Evolutionary conservation across 108 stramenopile genomes (phyloP), one percentile per base, ranked within the genome.

Genomic region (Ochromonas danica): DNA sequence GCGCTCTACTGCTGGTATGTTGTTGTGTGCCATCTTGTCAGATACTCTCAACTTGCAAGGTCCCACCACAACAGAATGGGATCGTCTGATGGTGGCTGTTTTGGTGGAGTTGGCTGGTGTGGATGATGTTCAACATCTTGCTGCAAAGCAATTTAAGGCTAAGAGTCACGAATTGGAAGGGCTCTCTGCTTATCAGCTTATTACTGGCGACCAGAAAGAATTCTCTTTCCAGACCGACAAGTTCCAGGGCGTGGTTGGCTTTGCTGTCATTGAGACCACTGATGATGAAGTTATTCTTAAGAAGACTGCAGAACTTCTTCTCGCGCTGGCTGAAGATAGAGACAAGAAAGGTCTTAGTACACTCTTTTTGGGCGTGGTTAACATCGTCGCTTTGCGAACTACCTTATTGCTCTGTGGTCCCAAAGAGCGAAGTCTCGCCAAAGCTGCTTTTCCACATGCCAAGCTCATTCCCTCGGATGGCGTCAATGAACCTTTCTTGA

Each of bases 211-310:
- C 70, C 89, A 89, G 78, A 91, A 91, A 85, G 43, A 65, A 42
- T 91, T 91, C 80, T 80, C 81, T 51, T 90, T 87, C 57, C 70
- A 87, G 0, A 78, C 33, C 77, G 63, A 67, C 25, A 87, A 61
- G 33, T 41, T 30, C 86, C 82, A 36, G 85, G 88, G 61, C 22
- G 70, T 43, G 30, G 81, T 92, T 63, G 91, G 90, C 10, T 91
- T 92, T 79, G 89, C 87, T 39, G 91, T 92, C 14, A 82, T 91
- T n/a, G 91, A 92, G 65, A 91, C 90, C 2, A 92, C 91, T 0
- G 91, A 92, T 78, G 85, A 87, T 78, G 85, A 62, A 1, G 42
- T 70, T 61, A 84, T 84, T 78, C 1, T 78, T 1, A 1, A 39
- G 25, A 74, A 77, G 6, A 43, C 61, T 0, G 43, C 61, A 39